Evolutionary conservation across 352 stramenopile species (phyloP), one percentile per base, ranked within the genome.

Genomic region (Globisporangium canariense): DNA sequence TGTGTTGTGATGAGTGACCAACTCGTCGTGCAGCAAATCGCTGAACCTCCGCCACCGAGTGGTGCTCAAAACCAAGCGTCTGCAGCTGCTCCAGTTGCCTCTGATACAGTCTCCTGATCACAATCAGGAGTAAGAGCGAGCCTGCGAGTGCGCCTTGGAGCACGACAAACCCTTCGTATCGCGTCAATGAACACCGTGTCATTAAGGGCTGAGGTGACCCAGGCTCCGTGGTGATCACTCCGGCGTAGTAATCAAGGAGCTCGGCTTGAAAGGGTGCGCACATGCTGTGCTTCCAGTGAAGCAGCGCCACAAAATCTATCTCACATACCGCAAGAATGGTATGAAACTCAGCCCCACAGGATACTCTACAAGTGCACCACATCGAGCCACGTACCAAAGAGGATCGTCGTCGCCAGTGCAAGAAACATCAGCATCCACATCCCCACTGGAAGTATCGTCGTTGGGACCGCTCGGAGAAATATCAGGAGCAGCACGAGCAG

Each of bases 401-500:
- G 28, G 32, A 58, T 45, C 30, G 14, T 25, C 51, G 51, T 8
- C 51, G 25, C 32, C 8, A 58, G 51, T 20, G 28, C 30, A 20
- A 41, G 2, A 25, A 16, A 28, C 51, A 43, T 16, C 18, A 45
- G 32, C 16, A 43, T 4, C 50, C 50, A 56, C 7, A 56, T 18
- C 9, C 25, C 14, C 22, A 34, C 30, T 45, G 52, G 52, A 0
- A 58, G 32, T 16, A 18, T 13, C 30, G n/a, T 20, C 8, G 5
- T 30, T 32, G 52, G 52, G 8, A 38, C 10, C 30, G 38, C 30
- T 11, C 25, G 30, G 30, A 58, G 14, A 16, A 58, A 58, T 7
- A 58, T 20, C 14, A 58, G 30, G 30, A 58, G 30, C 52, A 58
- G 30, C 52, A 18, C 52, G 30, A 58, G 30, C 7, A 45, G 30